These are phyloP conservation scores for Pleurotus salmoneostramineus DNA, from an alignment of 768 basidiomycete species.

Conservation along the genomic window DNA sequence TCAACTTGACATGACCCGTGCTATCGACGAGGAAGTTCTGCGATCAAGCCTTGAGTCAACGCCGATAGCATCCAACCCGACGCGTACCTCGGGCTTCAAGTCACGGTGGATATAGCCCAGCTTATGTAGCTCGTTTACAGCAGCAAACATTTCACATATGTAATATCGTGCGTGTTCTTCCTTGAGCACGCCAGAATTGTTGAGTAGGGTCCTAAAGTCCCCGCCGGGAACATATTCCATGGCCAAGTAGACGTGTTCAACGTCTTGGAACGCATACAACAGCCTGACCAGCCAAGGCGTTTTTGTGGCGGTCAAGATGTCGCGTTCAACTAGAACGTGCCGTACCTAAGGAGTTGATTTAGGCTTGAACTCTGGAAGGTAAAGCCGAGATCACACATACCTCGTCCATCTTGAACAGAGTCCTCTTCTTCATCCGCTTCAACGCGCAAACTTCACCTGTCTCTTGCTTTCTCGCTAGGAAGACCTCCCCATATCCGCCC, in stretches of 20 bases:
- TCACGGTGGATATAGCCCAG: conserved; percentile 98
- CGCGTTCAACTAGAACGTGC: conserved; percentile 97
- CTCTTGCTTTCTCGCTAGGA: conserved; percentile 91
- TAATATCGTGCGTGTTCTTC: conserved; percentile 97
- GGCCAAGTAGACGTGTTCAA: conserved; percentile 87
- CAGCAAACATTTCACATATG: conserved; percentile 96
- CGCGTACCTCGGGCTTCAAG: conserved; percentile 88
- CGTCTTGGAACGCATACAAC: conserved; percentile 96
- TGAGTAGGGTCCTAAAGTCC: conserved; percentile 95
- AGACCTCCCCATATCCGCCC: conserved; percentile 98
- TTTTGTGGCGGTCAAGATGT: conserved; percentile 95
- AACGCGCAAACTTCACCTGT: conserved; percentile 95
- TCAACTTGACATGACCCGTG: conserved; percentile 94
- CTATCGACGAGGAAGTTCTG: conserved; percentile 97
- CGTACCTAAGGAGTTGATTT: conserved; percentile 58
- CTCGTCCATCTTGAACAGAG: conserved; percentile 98
- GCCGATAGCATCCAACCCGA: not conserved
- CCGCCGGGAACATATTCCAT: conserved; percentile 99
- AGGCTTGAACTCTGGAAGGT: conserved; percentile 1
- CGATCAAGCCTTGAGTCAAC: not conserved
- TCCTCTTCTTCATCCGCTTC: conserved; percentile 96
- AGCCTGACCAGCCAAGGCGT: conserved; percentile 96
- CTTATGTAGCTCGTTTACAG: conserved; percentile 92
- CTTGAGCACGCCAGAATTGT: conserved; percentile 96
- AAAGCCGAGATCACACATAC: conserved; percentile 31